These are phyloP conservation scores for Gloeostereum incarnatum DNA, from an alignment of 768 basidiomycete genomes.

Conservation along the genomic window DNA sequence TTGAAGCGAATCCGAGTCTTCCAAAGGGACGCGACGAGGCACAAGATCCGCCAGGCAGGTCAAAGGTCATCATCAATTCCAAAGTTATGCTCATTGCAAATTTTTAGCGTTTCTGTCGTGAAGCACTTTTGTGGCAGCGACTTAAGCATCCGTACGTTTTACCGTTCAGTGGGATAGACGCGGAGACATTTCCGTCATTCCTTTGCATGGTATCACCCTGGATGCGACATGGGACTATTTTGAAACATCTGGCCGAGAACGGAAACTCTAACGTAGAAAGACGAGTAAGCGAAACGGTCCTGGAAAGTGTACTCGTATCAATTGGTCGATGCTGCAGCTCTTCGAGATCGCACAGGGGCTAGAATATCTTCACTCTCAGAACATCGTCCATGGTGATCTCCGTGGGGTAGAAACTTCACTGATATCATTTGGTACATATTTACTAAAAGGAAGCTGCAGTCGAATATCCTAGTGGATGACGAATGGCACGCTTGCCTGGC, in stretches of 20 bases:
- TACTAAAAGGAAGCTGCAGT: constrained; percentile 1
- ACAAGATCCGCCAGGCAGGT: constrained; percentile 1
- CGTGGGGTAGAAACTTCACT: constrained; percentile 4
- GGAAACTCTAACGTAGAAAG: constrained; percentile 2
- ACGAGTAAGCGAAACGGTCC: background rate
- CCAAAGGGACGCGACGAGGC: constrained; percentile 1
- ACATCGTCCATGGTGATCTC: constrained; percentile 8
- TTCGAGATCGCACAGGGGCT: constrained; percentile 7
- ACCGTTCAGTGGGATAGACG: constrained; percentile 11
- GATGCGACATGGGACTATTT: constrained; percentile 8
- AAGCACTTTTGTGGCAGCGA: constrained; percentile 11
- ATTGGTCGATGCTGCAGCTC: background rate
- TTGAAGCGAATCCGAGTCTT: constrained; percentile 8
- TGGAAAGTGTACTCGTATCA: background rate
- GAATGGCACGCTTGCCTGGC: constrained; percentile 21
- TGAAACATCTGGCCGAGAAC: constrained; percentile 3
- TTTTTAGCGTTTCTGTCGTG: constrained; percentile 8
- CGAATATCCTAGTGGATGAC: constrained; percentile 22
- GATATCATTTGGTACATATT: background rate
- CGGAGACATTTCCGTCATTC: constrained; percentile 3
- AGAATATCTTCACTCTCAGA: constrained; percentile 6
- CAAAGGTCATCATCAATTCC: background rate
- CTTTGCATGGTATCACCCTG: constrained; percentile 9
- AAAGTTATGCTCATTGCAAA: background rate
- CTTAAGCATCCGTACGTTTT: constrained; percentile 10